Base-by-base conservation (phyloP, 306 rosid genomes). In the Rosa lucieae region DNA sequence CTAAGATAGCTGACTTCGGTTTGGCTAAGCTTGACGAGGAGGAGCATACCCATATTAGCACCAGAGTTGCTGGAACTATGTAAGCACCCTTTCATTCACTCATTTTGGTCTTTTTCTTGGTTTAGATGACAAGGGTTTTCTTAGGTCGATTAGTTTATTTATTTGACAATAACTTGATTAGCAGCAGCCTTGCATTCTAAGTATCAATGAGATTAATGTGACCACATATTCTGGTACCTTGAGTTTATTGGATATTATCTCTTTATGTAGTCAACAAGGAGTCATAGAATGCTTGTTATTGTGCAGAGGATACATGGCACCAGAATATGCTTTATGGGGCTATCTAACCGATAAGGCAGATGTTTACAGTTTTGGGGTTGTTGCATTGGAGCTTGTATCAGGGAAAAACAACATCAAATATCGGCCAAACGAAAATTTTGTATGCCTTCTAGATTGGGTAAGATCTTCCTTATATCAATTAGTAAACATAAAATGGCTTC, bases 1-100 rank as follows among this genome's bases (percentile, higher is more conserved):
- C 96, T 8, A 91, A 88, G 80, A 91, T 91, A 80, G 86, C 93
- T 8, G 93, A 91, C 79, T 91, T 91, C 68, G 96, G 96, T 21
- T 85, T 91, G 87, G 97, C 97, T 23, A 91, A 72, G 82, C 88
- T 91, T 43, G 73, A 86, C 52, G 89, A 91, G 62, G 89, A 87
- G 70, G 90, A 89, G 63, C 82, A 87, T 23, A 87, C 85, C 71
- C 92, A 90, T 79, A 75, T 88, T 70, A 90, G 62, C 78, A 88
- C 94, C 37, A 77, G 89, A 77, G 80, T 89, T 47, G 93, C 89
- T 5, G 92, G 97, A 58, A 91, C 92, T 17, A 82, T 88, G 92
- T 90, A 18, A 84, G 89, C 66, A 15, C 10, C 76, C 80, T 76
- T 68, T 79, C 63, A 8, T 13, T 58, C 44, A 13, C 69, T 56